Evolutionary conservation across 805 yeast genomes (phyloP).

Genomic region (Yamadazyma endophytica): DNA sequence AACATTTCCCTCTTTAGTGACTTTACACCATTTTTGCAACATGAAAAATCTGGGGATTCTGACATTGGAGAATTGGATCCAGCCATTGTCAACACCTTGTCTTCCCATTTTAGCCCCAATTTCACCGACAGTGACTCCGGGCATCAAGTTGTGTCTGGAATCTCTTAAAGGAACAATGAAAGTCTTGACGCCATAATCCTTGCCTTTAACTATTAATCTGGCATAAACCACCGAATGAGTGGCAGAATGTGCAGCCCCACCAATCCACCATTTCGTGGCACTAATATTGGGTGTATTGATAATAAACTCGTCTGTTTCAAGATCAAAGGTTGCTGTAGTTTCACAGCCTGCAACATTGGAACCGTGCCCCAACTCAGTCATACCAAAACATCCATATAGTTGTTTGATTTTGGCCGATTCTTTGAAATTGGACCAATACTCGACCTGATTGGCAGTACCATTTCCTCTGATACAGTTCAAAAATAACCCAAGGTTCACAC

Average conservation of each 20-base stretch:
- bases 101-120: slow-evolving; percentile 96
- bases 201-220: slow-evolving; percentile 71
- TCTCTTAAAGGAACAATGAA: slow-evolving; percentile 90
- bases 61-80: slow-evolving; percentile 88
- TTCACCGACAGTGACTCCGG: slow-evolving; percentile 85
- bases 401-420: slow-evolving; percentile 31
- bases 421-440: slow-evolving; percentile 32
- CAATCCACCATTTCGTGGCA: slow-evolving; percentile 99
- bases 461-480: slow-evolving; percentile 37
- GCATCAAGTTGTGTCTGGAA: slow-evolving; percentile 61
- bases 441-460: slow-evolving; percentile 36
- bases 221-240: slow-evolving; percentile 87
- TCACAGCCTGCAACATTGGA: slow-evolving; percentile 91
- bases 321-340: slow-evolving; percentile 83
- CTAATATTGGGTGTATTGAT: slow-evolving; percentile 87
- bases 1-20: slow-evolving; percentile 65
- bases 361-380: slow-evolving; percentile 93
- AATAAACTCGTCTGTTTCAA: slow-evolving; percentile 58
- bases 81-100: slow-evolving; percentile 93
- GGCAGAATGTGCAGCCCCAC: slow-evolving; percentile 95
- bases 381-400: slow-evolving; percentile 79
- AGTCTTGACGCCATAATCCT: slow-evolving; percentile 89
- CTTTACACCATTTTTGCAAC: slow-evolving; percentile 76
- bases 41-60: slow-evolving; percentile 78
- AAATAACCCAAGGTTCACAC: slow-evolving; percentile 37